Base-by-base conservation (phyloP, 2,329 filamentous ascomycete genomes). In the Epichloe festucae region DNA sequence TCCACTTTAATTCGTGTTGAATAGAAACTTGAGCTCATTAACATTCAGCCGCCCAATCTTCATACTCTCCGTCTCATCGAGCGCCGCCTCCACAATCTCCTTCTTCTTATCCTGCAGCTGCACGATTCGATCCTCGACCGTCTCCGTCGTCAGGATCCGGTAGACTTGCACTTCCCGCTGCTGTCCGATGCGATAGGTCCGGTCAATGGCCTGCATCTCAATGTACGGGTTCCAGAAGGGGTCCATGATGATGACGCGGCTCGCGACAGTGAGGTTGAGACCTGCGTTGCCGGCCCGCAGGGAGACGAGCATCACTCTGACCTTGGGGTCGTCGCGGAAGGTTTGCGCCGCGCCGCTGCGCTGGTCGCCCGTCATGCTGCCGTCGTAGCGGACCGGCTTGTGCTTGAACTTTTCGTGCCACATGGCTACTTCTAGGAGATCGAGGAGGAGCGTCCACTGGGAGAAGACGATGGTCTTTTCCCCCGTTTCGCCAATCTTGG, bases 171-270 rank as follows among this genome's bases (percentile, higher is more conserved):
- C 90, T 7, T 81, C 71, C 4, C 76, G 75, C 57, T 75, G 70
- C 68, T 96, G 90, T 0, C 89, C 89, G 58, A 95, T 90, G 10
- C 90, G 85, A 66, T 95, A 85, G 2, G 89, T 87, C 21, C 90
- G 85, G 64, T 95, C 90, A 48, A 95, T 84, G 4, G 90, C 90
- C 68, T 96, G 90, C 67, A 89, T 88, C 68, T 95, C 90, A 47
- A 94, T 85, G 63, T 85, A 95, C 0, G 89, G 90, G 56, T 95
- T 96, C 88, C 89, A 95, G 70, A 94, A 95, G 0, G 89, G 89
- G 63, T 95, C 89, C 62, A 95, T 81, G 56, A 95, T 86, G 65
- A 96, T 88, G 58, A 95, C 87, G 56, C 89, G 84, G 1, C 83
- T 88, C 0, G 89, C 90, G 17, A 82, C 80, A 40, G 85, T 87